A percentile compares a stretch with the other conserved stretches of the same genome.
phyloP scores from a whole-genome alignment of 78 protist genomes.

The Acrasis kona region DNA sequence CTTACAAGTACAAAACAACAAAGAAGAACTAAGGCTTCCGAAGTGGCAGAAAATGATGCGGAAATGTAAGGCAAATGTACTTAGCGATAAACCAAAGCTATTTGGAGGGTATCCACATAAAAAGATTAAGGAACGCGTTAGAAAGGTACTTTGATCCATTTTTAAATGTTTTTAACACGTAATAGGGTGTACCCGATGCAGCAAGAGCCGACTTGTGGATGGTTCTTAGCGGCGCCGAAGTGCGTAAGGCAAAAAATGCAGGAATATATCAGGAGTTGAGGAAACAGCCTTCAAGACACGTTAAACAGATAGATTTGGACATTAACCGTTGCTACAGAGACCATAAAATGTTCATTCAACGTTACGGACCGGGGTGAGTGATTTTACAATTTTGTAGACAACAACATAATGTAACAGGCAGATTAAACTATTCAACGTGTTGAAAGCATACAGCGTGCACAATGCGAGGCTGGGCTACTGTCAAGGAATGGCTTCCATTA shows the following conservation, averaged over 20 bases:
- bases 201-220: background rate
- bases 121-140: background rate
- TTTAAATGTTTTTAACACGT: background rate
- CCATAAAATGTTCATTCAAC: background rate
- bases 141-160: background rate
- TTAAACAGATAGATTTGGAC: background rate
- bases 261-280: background rate
- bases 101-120: background rate
- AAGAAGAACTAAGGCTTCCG: background rate
- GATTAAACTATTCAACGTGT: background rate
- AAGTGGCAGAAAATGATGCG: background rate
- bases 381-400: too few relatives aligned
- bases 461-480: constrained; percentile 16
- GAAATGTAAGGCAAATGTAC: background rate
- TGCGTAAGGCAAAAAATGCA: background rate
- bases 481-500: constrained; percentile 34
- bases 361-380: background rate
- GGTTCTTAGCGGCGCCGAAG: background rate
- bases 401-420: too few relatives aligned
- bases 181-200: background rate
- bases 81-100: background rate
- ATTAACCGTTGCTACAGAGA: background rate
- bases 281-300: too few relatives aligned
- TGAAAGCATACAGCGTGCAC: constrained; percentile 6
- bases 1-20: too few relatives aligned